These are phyloP conservation scores for Tubosaeta sp. DNA, from an alignment of 768 basidiomycete species.

Conservation along the genomic window DNA sequence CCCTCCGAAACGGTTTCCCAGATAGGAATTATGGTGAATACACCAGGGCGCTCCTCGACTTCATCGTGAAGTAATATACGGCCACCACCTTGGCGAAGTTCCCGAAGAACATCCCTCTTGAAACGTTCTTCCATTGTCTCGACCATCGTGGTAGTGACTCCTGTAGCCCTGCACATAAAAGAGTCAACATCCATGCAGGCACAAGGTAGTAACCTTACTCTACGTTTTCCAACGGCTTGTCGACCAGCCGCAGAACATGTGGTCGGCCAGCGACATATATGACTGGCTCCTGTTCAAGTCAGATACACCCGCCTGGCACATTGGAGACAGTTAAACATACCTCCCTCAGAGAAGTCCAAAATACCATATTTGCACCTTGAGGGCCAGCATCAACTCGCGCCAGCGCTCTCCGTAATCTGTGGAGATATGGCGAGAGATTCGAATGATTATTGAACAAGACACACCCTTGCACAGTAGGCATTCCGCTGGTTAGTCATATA, in stretches of 20 bases:
- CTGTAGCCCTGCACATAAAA: slow-evolving; percentile 76
- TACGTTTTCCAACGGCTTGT: slow-evolving; percentile 89
- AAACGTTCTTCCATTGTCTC: slow-evolving; percentile 88
- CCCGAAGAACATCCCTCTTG: slow-evolving; percentile 82
- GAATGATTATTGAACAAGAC: not conserved
- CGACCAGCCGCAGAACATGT: slow-evolving; percentile 85
- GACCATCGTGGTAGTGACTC: slow-evolving; percentile 84
- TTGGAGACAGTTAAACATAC: slow-evolving; percentile 34
- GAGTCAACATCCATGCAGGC: not conserved
- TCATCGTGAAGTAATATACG: slow-evolving; percentile 93
- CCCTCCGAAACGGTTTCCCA: slow-evolving; percentile 85
- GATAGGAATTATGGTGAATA: slow-evolving; percentile 86
- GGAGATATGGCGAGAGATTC: slow-evolving; percentile 1
- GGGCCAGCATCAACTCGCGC: slow-evolving; percentile 76
- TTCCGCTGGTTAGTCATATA: slow-evolving; percentile 54
- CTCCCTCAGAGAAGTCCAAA: slow-evolving; percentile 96
- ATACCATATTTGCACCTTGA: slow-evolving; percentile 68
- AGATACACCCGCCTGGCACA: not conserved
- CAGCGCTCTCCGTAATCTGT: slow-evolving; percentile 74
- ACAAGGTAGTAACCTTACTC: slow-evolving; percentile 51
- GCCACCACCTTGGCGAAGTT: slow-evolving; percentile 66
- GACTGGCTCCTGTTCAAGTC: slow-evolving; percentile 72
- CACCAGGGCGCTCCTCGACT: slow-evolving; percentile 87
- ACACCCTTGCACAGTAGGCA: slow-evolving; percentile 86
- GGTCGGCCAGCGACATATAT: slow-evolving; percentile 83